These are phyloP conservation scores for Chrysanthemum lavandulifolium DNA, from an alignment of 129 eudicot species.

Conservation along the genomic window DNA sequence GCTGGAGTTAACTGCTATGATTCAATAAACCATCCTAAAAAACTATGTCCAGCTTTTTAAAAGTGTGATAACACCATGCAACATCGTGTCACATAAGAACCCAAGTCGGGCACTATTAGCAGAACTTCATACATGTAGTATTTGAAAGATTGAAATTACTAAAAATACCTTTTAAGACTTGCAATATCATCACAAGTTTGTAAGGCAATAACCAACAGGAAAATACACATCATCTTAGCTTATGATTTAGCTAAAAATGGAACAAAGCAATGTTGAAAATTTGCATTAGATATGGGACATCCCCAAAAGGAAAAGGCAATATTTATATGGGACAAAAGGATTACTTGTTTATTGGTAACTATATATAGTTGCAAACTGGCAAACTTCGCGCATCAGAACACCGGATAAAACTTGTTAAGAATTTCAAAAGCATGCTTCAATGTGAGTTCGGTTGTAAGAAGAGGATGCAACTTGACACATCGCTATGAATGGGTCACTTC, in stretches of 20 bases:
- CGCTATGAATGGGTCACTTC: background rate
- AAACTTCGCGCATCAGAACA: constrained; percentile 88
- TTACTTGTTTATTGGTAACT: constrained; percentile 93
- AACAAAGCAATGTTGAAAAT: background rate
- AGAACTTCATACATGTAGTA: too few relatives aligned
- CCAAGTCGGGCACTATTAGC: too few relatives aligned
- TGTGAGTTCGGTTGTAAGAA: background rate
- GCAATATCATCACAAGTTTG: background rate
- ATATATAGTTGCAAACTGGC: constrained; percentile 83
- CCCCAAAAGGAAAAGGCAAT: background rate
- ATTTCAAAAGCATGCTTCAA: background rate
- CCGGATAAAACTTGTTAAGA: constrained; percentile 88
- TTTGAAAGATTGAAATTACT: too few relatives aligned
- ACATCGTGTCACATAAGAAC: too few relatives aligned
- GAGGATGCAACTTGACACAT: background rate
- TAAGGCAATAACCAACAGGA: background rate
- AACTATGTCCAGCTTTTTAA: background rate
- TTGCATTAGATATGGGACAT: background rate
- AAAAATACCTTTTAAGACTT: background rate
- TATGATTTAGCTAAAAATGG: background rate
- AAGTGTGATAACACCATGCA: background rate
- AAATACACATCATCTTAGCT: constrained; percentile 9
- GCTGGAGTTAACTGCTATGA: background rate
- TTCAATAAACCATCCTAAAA: background rate
- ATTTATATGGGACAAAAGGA: background rate